Percentiles rank a stretch among this genome's conserved stretches.
Evolutionary conservation across 768 basidiomycete genomes (phyloP).

Genomic region (Pulveroboletus frians): DNA sequence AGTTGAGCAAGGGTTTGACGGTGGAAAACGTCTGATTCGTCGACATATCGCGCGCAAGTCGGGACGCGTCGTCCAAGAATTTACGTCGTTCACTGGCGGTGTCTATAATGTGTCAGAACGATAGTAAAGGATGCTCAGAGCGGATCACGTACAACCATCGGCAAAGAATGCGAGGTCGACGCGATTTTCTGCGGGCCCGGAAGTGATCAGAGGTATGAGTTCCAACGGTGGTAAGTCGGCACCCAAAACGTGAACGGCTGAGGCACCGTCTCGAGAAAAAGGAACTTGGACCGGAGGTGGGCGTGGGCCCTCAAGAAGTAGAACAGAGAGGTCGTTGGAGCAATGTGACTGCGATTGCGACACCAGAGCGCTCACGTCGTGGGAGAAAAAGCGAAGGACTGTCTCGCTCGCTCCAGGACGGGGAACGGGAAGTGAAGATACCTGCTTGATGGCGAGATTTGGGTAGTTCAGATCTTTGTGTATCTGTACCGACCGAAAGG

Average conservation of each 20-base stretch:
- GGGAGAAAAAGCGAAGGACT: constrained; percentile 19
- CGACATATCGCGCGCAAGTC: constrained; percentile 66
- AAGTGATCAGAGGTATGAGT: constrained; percentile 51
- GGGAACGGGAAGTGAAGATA: constrained; percentile 10
- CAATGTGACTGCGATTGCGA: constrained; percentile 21
- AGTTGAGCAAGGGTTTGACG: constrained; percentile 70
- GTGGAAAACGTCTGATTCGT: constrained; percentile 72
- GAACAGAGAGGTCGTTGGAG: constrained; percentile 17
- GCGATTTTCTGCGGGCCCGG: constrained; percentile 60
- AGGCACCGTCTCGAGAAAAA: constrained; percentile 2
- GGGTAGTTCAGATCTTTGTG: constrained; percentile 16
- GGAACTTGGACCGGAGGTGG: constrained; percentile 7
- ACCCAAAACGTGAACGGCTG: background rate
- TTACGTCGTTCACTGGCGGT: constrained; percentile 49
- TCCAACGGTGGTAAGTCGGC: constrained; percentile 42
- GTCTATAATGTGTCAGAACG: constrained; percentile 39
- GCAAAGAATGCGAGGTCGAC: constrained; percentile 74
- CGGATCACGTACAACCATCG: constrained; percentile 59
- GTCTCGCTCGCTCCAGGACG: background rate
- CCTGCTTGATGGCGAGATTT: constrained; percentile 6
- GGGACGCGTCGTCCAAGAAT: constrained; percentile 60
- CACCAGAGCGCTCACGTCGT: constrained; percentile 12
- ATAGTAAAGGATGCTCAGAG: background rate
- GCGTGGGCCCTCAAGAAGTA: background rate
- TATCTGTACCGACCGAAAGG: constrained; percentile 16